A percentile compares a stretch with the other conserved stretches of the same genome.
Evolutionary conservation across 768 basidiomycete genomes (phyloP).

Genomic region (Termitomyces sp.): DNA sequence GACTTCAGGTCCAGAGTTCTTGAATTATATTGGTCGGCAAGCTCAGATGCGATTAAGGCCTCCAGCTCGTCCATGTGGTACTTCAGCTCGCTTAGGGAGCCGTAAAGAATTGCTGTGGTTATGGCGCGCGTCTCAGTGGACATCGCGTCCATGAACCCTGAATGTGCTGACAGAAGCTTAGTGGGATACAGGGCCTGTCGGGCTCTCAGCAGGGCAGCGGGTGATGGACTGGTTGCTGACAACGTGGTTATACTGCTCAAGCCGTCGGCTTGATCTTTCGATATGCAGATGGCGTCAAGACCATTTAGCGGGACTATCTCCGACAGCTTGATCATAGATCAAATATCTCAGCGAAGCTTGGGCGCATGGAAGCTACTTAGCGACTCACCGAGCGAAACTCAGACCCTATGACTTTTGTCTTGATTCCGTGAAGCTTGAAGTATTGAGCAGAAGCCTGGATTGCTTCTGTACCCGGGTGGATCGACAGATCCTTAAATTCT

Average conservation of each 20-base stretch:
- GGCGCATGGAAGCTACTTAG: not conserved
- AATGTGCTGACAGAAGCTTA: constrained; percentile 27
- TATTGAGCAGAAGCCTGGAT: constrained; percentile 47
- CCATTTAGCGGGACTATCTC: constrained; percentile 42
- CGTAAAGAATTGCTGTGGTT: constrained; percentile 31
- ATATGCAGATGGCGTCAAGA: constrained; percentile 43
- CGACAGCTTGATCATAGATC: constrained; percentile 29
- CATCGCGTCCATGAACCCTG: constrained; percentile 35
- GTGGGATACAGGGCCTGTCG: constrained; percentile 40
- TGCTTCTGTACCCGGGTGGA: constrained; percentile 44
- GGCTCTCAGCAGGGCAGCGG: constrained; percentile 32
- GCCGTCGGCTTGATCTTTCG: constrained; percentile 38
- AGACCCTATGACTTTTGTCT: constrained; percentile 39
- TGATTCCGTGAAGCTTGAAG: constrained; percentile 38
- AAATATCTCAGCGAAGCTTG: constrained; percentile 8
- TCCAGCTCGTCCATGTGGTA: constrained; percentile 40
- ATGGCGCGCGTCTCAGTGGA: constrained; percentile 34
- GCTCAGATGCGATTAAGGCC: constrained; percentile 30
- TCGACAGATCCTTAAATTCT: constrained; percentile 21
- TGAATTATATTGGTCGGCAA: constrained; percentile 31
- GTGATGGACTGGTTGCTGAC: constrained; percentile 16
- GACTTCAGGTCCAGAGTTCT: constrained; percentile 22
- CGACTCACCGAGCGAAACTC: constrained; percentile 40
- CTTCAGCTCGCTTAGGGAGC: constrained; percentile 32
- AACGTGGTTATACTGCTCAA: constrained; percentile 23